Evolutionary conservation across 495 filamentous ascomycete species (phyloP), one percentile per base, ranked within the genome.

Genomic region (Penicillium taxi): DNA sequence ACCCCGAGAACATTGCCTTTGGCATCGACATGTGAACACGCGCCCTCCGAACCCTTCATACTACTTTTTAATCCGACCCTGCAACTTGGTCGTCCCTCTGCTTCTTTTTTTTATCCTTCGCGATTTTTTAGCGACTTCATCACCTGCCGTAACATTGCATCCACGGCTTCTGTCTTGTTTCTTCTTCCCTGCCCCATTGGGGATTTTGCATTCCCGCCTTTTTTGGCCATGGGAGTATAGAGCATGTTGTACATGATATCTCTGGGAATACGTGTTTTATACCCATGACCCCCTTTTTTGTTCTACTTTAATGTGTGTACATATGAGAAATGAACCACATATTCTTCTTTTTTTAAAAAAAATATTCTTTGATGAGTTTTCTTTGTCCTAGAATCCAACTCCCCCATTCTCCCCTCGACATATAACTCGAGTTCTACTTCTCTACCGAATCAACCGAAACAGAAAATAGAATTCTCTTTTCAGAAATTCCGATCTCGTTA

Each of bases 211-310:
- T 50, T 41, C 26, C 44, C 37, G 17, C 39, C 26, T 29, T 12
- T 25, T 39, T 14, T 28, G 27, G 15, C 22, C 23, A 42, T 33
- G 42, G 42, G 48, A 36, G 47, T 52, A 55, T 49, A 55, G 48
- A 55, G 42, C 48, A 52, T 48, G 41, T 54, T 55, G 52, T 55
- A 55, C 39, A 55, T 52, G 52, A 52, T 55, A 52, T 45, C 48
- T 44, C 22, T 36, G 37, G 27, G 35, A 22, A 33, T 16, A 6
- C 30, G 17, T 47, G 37, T 45, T n/a, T 20, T 37, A 37, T 42
- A 41, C 27, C 33, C 8, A 25, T 27, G 23, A 35, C 23, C 16
- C 24, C 29, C 32, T 46, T 39, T 28, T 40, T 32, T 39, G 29
- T 22, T 39, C 21, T 21, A n/a, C n/a, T n/a, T n/a, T n/a, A n/a